Evolutionary conservation across 2,329 filamentous ascomycete species (phyloP).

Genomic region (Alternaria atra): DNA sequence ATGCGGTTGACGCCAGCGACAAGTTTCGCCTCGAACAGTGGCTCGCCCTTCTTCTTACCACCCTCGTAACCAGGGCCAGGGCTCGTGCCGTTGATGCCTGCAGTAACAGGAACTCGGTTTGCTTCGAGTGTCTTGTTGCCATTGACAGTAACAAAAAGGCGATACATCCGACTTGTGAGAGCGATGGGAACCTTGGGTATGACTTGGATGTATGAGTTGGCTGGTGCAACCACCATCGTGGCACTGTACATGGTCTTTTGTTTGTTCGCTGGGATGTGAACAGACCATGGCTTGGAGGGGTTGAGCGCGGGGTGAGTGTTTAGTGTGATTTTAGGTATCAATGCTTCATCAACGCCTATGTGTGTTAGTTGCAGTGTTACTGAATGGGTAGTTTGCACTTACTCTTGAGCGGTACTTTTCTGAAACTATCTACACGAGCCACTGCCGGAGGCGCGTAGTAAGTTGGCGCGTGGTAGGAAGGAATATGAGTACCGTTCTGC

Average conservation of each 20-base stretch:
- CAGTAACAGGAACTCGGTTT: conserved; percentile 61
- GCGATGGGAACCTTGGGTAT: conserved; percentile 70
- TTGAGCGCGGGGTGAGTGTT: conserved; percentile 73
- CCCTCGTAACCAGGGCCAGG: conserved; percentile 37
- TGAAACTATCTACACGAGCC: conserved; percentile 43
- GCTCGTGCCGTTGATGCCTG: conserved; percentile 43
- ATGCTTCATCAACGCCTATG: conserved; percentile 61
- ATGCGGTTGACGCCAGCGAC: conserved; percentile 78
- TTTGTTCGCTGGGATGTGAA: conserved; percentile 72
- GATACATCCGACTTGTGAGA: conserved; percentile 75
- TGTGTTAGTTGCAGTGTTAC: conserved; percentile 27
- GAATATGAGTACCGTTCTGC: conserved; percentile 31
- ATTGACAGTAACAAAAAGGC: conserved; percentile 77
- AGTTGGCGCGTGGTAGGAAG: conserved; percentile 42
- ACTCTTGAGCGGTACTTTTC: conserved; percentile 57
- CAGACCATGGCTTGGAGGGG: conserved; percentile 67
- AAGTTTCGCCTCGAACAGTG: conserved; percentile 79
- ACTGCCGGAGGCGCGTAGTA: conserved; percentile 43
- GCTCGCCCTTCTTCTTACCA: conserved; percentile 62
- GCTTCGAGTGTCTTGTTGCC: conserved; percentile 68
- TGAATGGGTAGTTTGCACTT: conserved; percentile 27
- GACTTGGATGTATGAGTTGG: conserved; percentile 76
- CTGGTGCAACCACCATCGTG: conserved; percentile 73
- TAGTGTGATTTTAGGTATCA: conserved; percentile 73
- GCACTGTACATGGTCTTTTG: conserved; percentile 75